Base-by-base conservation (phyloP, 768 basidiomycete species). In the Tricholoma bakamatsutake region DNA sequence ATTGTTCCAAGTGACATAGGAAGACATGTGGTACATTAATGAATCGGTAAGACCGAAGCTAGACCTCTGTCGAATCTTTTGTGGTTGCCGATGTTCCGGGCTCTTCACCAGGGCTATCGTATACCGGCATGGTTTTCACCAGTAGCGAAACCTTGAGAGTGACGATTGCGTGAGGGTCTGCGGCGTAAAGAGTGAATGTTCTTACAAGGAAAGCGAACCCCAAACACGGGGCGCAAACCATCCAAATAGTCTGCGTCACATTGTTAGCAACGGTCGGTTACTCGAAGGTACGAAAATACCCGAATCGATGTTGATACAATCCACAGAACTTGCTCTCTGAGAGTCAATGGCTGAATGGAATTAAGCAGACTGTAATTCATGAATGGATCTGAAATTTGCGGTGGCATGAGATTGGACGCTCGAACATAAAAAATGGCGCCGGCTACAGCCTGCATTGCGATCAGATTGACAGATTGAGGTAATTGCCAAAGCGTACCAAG, bases 361-460 rank as follows among this genome's bases (percentile, higher is more conserved):
- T 70, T 72, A 56, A 83, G 70, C 35, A 67, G 74, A 62, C 73
- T 78, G 67, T 84, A 83, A 64, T 87, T 71, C 55, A 87, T 75
- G 4, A 80, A 79, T 13, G 78, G 69, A 8, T 72, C 72, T 15
- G 74, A 71, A 45, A 69, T 67, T 45, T 73, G 64, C 21, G 80
- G 54, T 17, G 87, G 86, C 60, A 88, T 68, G 53, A 73, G 72
- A 35, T 65, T 67, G 40, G 75, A 68, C 5, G 84, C 67, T 51
- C 77, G 73, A 42, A 75, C 79, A 65, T 85, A 77, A 68, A 88
- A 91, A 56, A 89, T 75, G 40, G 88, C 81, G 15, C 90, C 89
- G 53, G 90, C 84, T 28, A 88, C 76, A 47, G 90, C 82, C 90
- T 93, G 62, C 46, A 60, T 21, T 39, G 51, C 50, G 53, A 57